Conservation (phyloP, 495 filamentous ascomycete species). For the Hypoxylon subgilvum region DNA sequence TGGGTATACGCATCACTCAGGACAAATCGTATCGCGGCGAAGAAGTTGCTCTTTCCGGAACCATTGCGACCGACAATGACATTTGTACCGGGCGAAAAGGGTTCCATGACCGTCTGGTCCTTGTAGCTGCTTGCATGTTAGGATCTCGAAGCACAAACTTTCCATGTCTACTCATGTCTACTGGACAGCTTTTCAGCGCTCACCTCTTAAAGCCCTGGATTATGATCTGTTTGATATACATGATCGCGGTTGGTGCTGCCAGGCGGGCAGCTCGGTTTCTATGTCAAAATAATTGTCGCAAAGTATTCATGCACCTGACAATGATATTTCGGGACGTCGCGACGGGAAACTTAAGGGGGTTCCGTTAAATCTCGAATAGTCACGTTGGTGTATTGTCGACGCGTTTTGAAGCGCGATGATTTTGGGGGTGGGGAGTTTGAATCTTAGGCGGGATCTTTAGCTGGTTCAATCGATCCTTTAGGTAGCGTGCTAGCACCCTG, state of each 20-base stretch:
- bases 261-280: slow-evolving; percentile 41
- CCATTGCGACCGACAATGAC: slow-evolving; percentile 99
- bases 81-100: slow-evolving; percentile 97
- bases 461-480: background rate
- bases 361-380: slow-evolving; percentile 16
- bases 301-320: background rate
- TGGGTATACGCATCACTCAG: slow-evolving; percentile 97
- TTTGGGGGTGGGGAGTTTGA: slow-evolving; percentile 26
- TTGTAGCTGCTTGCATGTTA: slow-evolving; percentile 76
- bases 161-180: background rate
- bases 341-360: slow-evolving; percentile 15
- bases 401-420: slow-evolving; percentile 34
- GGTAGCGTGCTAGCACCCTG: too few relatives aligned
- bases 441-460: background rate
- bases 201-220: slow-evolving; percentile 99
- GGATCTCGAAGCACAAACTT: slow-evolving; percentile 10
- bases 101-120: slow-evolving; percentile 97
- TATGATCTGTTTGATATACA: slow-evolving; percentile 99
- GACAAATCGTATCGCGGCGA: slow-evolving; percentile 97
- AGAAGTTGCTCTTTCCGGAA: slow-evolving; percentile 99
- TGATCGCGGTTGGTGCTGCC: slow-evolving; percentile 56
- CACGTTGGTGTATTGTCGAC: slow-evolving; percentile 33
- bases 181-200: slow-evolving; percentile 25
- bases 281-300: slow-evolving; percentile 36
- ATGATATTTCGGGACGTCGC: slow-evolving; percentile 8